Evolutionary conservation across 345 rosid species (phyloP).

Genomic region (Sisymbrium altissimum): DNA sequence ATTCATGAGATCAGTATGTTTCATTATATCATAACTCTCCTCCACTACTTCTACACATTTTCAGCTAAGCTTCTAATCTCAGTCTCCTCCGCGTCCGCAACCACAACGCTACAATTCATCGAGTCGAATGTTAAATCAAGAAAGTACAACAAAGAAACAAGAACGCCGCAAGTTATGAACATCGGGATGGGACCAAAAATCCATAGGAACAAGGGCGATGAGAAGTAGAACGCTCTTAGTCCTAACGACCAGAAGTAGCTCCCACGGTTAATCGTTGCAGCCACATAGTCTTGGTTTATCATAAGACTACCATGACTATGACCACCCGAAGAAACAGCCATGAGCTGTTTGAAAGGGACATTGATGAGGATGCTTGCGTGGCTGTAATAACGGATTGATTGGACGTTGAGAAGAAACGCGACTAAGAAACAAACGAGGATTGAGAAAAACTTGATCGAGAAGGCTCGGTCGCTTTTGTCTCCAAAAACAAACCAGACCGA

Average conservation of each 20-base stretch:
- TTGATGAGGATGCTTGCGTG: conserved; percentile 86
- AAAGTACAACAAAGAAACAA: conserved; percentile 61
- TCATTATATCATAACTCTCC: neutral
- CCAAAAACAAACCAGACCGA: conserved; percentile 47
- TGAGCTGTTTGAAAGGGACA: conserved; percentile 56
- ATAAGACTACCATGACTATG: conserved; percentile 37
- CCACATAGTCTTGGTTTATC: conserved; percentile 59
- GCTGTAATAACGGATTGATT: conserved; percentile 83
- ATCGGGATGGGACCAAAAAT: conserved; percentile 85
- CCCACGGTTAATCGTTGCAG: conserved; percentile 62
- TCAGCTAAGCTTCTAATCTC: conserved; percentile 32
- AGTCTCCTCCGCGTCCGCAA: conserved; percentile 22
- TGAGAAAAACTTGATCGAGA: conserved; percentile 65
- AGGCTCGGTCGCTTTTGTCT: conserved; percentile 47
- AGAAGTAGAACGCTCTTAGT: conserved; percentile 82
- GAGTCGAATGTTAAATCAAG: conserved; percentile 56
- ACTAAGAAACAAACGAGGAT: conserved; percentile 65
- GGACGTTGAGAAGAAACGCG: conserved; percentile 65
- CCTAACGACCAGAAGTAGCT: conserved; percentile 95
- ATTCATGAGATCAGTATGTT: neutral
- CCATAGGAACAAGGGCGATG: conserved; percentile 83
- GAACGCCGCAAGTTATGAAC: conserved; percentile 53
- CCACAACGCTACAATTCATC: conserved; percentile 40
- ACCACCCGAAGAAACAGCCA: conserved; percentile 27
- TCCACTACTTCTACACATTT: conserved; percentile 21